phyloP scores from a whole-genome alignment of 106 monocot genomes.

The Dendrobium huoshanense region DNA sequence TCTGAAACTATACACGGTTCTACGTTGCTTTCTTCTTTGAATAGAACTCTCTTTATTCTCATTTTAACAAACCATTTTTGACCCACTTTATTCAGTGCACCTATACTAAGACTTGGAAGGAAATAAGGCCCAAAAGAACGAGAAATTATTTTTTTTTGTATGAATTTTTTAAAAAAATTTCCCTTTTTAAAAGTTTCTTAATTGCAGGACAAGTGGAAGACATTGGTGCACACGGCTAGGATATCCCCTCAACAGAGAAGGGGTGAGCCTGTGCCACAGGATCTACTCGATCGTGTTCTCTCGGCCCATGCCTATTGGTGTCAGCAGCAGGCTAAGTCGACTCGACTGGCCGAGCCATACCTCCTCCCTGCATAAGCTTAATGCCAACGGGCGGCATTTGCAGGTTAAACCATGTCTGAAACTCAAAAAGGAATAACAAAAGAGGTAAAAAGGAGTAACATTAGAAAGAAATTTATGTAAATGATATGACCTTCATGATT shows the following conservation, averaged over 20 bases:
- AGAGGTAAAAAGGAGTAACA: not conserved
- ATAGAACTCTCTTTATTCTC: not conserved
- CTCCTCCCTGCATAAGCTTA: constrained; percentile 19
- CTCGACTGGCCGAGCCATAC: constrained; percentile 12
- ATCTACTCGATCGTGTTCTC: constrained; percentile 86
- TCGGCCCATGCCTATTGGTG: constrained; percentile 77
- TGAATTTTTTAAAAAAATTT: too few species aligned
- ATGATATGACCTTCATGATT: constrained; percentile 3
- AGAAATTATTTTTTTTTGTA: too few species aligned
- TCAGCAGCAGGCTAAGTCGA: constrained; percentile 78
- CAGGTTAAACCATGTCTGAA: not conserved
- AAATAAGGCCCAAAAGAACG: too few species aligned
- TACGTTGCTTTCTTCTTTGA: not conserved
- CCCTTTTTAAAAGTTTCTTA: not conserved
- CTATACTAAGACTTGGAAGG: not conserved
- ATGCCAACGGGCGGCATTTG: not conserved
- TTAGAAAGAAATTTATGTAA: constrained; percentile 8
- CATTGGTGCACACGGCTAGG: constrained; percentile 86
- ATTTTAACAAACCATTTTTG: not conserved
- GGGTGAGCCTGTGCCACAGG: constrained; percentile 95
- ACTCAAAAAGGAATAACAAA: not conserved
- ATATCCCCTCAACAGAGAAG: constrained; percentile 89
- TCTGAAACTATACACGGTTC: not conserved
- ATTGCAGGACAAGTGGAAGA: constrained; percentile 96
- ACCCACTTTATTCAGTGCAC: not conserved